A percentile compares a stretch with the other conserved stretches of the same genome.
These are phyloP conservation scores for Aquilaria yunnanensis DNA, from an alignment of 345 rosid species.

Conservation along the genomic window DNA sequence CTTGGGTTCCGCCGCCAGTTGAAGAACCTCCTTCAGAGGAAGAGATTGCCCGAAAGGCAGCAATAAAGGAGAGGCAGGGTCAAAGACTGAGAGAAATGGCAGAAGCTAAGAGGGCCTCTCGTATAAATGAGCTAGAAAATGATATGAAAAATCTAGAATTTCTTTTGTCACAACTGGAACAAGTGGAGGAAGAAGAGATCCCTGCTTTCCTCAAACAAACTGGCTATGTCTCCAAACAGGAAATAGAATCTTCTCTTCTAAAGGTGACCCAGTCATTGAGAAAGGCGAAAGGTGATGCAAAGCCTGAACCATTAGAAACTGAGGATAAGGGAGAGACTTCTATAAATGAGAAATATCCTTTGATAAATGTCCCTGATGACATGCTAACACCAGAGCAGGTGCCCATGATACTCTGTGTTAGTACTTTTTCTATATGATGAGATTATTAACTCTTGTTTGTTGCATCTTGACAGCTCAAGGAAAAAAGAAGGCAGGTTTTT, in stretches of 20 bases:
- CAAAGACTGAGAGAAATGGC: constrained; percentile 98
- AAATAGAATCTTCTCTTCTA: constrained; percentile 55
- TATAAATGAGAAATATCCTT: constrained; percentile 61
- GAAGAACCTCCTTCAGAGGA: constrained; percentile 97
- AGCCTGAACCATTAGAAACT: constrained; percentile 57
- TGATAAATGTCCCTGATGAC: constrained; percentile 62
- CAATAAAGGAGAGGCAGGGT: constrained; percentile 84
- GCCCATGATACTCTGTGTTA: neutral
- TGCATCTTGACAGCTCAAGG: constrained; percentile 59
- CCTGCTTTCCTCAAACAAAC: constrained; percentile 68
- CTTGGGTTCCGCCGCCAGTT: constrained; percentile 81
- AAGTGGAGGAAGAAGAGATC: constrained; percentile 55
- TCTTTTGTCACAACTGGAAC: constrained; percentile 79
- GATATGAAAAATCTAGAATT: constrained; percentile 72
- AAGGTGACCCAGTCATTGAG: constrained; percentile 67
- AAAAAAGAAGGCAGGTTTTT: constrained; percentile 75
- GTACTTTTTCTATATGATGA: neutral
- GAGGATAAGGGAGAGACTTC: constrained; percentile 65
- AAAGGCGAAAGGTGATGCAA: constrained; percentile 84
- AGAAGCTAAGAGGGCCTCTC: constrained; percentile 82
- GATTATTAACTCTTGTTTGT: neutral
- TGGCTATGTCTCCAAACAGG: constrained; percentile 79
- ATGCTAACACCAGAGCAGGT: constrained; percentile 87
- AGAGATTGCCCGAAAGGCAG: constrained; percentile 96
- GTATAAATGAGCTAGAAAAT: constrained; percentile 79